Base-by-base conservation (phyloP, 2,329 filamentous ascomycete species). In the Domatiomyces globalis region DNA sequence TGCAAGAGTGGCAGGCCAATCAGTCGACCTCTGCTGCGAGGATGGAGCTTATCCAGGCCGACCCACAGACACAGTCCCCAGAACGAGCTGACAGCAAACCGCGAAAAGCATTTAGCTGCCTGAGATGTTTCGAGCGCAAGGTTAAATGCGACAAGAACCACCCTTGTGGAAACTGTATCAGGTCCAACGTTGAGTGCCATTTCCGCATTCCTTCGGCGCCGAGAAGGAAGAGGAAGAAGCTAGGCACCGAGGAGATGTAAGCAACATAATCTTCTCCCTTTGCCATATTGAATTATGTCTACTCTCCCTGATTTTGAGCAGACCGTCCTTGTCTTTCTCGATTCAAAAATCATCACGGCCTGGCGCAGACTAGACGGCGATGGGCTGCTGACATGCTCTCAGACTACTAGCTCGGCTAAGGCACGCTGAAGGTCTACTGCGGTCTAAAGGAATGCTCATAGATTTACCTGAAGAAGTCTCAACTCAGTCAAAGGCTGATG, bases 111-210 rank as follows among this genome's bases (percentile, higher is more conserved):
- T 60, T 56, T 47, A 58, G 56, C 12, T 61, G 58, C 44, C 52
- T 59, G 17, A 51, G 58, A 4, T 65, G 64, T 44, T 63, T 63
- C 29, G 60, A 65, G 20, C 60, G 66, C 43, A 72, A 72, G 53
- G 65, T 71, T 7, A 70, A 67, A 55, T 72, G 69, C 57, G 62
- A 70, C 56, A 65, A 49, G 49, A 52, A 39, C 51, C 59, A 12
- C 64, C 67, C 70, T 0, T 75, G 72, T 50, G 67, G 67, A 6
- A 74, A 73, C 54, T 74, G 72, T 49, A 51, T 60, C 42, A 73
- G 69, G 53, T 62, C 69, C 1, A 55, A 59, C 17, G 60, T 59
- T 17, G 61, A 67, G 54, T 71, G 69, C 54, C 60, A 63, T 20
- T 71, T 63, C 45, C 58, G 59, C 3, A 52, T 62, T 29, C 63